These are phyloP conservation scores for Hydrangea macrophylla DNA, from an alignment of 148 eudicot species.

Conservation along the genomic window DNA sequence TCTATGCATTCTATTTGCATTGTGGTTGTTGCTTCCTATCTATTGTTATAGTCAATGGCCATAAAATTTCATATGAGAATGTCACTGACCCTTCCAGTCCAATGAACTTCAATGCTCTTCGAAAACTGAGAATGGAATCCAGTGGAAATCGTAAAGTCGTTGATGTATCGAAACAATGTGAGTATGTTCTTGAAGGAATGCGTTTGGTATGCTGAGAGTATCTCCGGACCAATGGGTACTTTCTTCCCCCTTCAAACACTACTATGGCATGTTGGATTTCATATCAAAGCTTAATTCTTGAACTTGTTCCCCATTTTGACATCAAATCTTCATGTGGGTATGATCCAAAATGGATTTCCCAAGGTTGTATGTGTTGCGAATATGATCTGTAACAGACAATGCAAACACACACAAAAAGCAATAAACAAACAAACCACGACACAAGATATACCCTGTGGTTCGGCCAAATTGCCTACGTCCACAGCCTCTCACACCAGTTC, in stretches of 20 bases:
- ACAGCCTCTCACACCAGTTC: too few species aligned
- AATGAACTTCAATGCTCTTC: not conserved
- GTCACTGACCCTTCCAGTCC: not conserved
- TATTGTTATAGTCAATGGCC: not conserved
- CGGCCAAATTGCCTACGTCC: too few species aligned
- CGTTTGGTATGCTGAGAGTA: not conserved
- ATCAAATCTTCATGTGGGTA: not conserved
- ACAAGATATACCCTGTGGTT: too few species aligned
- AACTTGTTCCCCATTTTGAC: not conserved
- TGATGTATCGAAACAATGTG: not conserved
- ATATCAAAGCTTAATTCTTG: not conserved
- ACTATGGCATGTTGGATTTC: not conserved
- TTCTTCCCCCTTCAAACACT: not conserved
- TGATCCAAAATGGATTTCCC: not conserved
- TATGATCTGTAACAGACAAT: too few species aligned
- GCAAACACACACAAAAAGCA: too few species aligned
- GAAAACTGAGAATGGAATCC: not conserved
- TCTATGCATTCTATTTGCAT: not conserved
- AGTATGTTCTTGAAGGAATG: not conserved
- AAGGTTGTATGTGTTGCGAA: too few species aligned
- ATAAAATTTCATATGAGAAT: not conserved
- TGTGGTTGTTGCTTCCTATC: not conserved
- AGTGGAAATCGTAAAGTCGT: not conserved
- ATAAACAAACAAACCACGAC: too few species aligned
- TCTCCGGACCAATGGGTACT: not conserved